Base-by-base conservation (phyloP, 2,329 filamentous ascomycete species). In the Sclerotinia subarctica region DNA sequence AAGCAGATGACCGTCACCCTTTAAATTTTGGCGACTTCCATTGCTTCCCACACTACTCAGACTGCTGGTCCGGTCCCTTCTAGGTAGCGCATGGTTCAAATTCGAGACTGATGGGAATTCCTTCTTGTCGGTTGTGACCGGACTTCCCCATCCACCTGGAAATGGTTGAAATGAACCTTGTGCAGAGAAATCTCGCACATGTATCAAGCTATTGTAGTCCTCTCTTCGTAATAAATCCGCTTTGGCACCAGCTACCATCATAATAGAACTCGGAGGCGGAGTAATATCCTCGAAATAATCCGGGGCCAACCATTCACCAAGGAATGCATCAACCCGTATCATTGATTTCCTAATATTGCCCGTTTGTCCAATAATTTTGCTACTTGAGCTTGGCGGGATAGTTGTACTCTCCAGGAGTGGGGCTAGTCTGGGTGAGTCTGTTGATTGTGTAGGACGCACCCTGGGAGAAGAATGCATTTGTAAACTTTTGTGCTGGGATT, bases 261-360 rank as follows among this genome's bases (percentile, higher is more conserved):
- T 86, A 5, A 90, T 86, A 3, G 93, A 94, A 54, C 88, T 87
- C 0, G 95, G 95, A 15, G 95, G 95, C 3, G 93, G 92, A 0
- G 91, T 94, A 72, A 97, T 97, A 64, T 91, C 85, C 71, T 97
- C 93, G 75, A 94, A 99, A 78, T 99, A 99, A 76, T 94, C 90
- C 1, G 93, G 92, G 2, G 91, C 92, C 42, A 98, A 84, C 95
- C 95, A 99, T 82, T 99, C 95, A 60, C 95, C 94, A 0, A 99
- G 84, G 76, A 96, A 97, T 0, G 94, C 90, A 79, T 99, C 95
- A 7, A 99, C 85, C 0, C 95, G 90, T 59, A 99, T 80, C 13
- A 88, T 83, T 3, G 86, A 81, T 71, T 87, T 90, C 68, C 83
- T 82, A 69, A 86, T 77, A 63, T 74, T 75, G 13, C 71, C 68